These are phyloP conservation scores for Arthrobotrys entomopaga DNA, from an alignment of 2,329 filamentous ascomycete species.

Conservation along the genomic window DNA sequence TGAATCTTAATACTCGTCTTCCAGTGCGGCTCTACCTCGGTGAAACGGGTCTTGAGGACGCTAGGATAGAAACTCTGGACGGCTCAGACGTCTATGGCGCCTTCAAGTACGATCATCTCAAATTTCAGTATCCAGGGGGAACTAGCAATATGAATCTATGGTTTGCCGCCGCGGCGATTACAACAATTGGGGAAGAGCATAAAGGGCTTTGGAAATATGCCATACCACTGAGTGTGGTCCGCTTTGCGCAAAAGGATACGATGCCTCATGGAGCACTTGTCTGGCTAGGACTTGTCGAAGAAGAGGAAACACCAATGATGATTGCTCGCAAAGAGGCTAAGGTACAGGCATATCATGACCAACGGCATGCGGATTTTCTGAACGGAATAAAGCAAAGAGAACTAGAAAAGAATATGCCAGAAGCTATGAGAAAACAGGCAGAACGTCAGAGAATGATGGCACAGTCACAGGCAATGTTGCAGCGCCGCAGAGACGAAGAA, in stretches of 20 bases:
- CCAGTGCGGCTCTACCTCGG: conserved; percentile 47
- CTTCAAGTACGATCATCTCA: conserved; percentile 61
- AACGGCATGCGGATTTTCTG: conserved; percentile 62
- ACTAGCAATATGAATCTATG: conserved; percentile 64
- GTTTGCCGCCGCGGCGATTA: conserved; percentile 68
- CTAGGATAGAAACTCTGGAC: conserved; percentile 47
- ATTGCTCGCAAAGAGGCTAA: conserved; percentile 63
- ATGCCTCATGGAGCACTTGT: conserved; percentile 71
- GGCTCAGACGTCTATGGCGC: conserved; percentile 62
- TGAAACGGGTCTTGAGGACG: conserved; percentile 38
- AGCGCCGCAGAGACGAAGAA: conserved; percentile 41
- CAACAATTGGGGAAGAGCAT: conserved; percentile 68
- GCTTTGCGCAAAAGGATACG: conserved; percentile 67
- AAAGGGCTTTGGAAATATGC: conserved; percentile 72
- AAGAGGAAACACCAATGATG: conserved; percentile 67
- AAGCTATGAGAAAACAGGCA: conserved; percentile 64
- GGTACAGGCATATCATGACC: conserved; percentile 61
- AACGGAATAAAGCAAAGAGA: conserved; percentile 64
- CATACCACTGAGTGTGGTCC: conserved; percentile 67
- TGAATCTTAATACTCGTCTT: conserved; percentile 26
- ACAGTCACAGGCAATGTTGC: conserved; percentile 38
- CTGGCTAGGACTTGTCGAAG: conserved; percentile 66
- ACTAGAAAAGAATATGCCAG: conserved; percentile 65
- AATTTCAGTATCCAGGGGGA: conserved; percentile 54
- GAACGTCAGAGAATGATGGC: conserved; percentile 62